Evolutionary conservation across 495 filamentous ascomycete species (phyloP).

Genomic region (Hamigera avellanea): DNA sequence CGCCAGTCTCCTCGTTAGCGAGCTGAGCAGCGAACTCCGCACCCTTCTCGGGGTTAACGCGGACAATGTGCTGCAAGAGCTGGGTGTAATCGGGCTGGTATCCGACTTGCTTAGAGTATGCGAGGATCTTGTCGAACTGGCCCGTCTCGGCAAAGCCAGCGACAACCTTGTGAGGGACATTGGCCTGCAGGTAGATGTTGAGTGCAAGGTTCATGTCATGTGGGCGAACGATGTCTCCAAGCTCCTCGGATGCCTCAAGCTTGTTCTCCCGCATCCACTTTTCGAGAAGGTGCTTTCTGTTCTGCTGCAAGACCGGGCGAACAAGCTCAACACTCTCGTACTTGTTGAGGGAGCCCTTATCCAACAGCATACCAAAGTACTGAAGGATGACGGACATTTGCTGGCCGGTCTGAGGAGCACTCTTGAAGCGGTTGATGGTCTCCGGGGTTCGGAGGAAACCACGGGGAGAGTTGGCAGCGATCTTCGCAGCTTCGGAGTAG

Average conservation of each 20-base stretch:
- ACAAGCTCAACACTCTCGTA: constrained; percentile 92
- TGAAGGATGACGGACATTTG: constrained; percentile 90
- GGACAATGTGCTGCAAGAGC: constrained; percentile 83
- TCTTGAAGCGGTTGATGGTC: constrained; percentile 92
- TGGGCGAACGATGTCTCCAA: constrained; percentile 83
- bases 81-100: constrained; percentile 89
- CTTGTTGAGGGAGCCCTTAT: constrained; percentile 86
- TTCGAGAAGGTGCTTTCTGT: constrained; percentile 88
- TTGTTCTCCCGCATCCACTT: constrained; percentile 97
- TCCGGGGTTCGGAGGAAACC: constrained; percentile 89
- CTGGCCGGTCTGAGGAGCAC: constrained; percentile 54
- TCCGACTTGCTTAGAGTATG: constrained; percentile 69
- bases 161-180: constrained; percentile 81
- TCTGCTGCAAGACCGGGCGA: constrained; percentile 81
- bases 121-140: constrained; percentile 89
- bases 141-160: constrained; percentile 91
- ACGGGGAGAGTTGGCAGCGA: constrained; percentile 90
- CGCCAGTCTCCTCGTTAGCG: constrained; percentile 72
- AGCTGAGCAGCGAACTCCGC: constrained; percentile 85
- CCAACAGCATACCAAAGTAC: constrained; percentile 94
- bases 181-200: constrained; percentile 75
- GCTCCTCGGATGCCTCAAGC: constrained; percentile 85
- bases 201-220: constrained; percentile 83
- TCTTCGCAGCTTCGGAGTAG: constrained; percentile 81
- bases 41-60: constrained; percentile 87